Conservation (phyloP, 75 land plant species). For the Cunninghamia lanceolata region DNA sequence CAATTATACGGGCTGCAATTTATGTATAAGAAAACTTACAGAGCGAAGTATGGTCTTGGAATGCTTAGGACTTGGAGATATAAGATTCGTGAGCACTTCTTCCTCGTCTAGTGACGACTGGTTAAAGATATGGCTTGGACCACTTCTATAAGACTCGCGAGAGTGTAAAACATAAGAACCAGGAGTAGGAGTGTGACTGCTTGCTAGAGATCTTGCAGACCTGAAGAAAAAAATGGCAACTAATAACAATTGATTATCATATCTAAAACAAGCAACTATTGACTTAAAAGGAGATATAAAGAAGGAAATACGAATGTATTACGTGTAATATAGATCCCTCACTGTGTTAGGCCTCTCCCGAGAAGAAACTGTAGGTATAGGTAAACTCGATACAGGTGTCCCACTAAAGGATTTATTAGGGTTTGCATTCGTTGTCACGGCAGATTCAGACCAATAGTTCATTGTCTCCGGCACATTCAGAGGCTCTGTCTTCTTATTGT, state of each 20-base stretch:
- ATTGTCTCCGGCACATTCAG: background rate
- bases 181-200: slow-evolving; percentile 50
- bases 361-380: slow-evolving; percentile 27
- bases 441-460: background rate
- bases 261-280: background rate
- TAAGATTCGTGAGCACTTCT: slow-evolving; percentile 7
- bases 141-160: slow-evolving; percentile 9
- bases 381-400: slow-evolving; percentile 18
- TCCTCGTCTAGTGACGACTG: slow-evolving; percentile 21
- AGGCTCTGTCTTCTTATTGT: background rate
- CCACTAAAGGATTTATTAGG: background rate
- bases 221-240: slow-evolving; percentile 25
- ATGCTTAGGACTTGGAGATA: slow-evolving; percentile 13
- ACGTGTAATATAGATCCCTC: slow-evolving; percentile 49
- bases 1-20: background rate
- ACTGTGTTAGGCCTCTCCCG: slow-evolving; percentile 1
- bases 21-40: slow-evolving; percentile 17
- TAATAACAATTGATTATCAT: background rate
- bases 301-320: slow-evolving; percentile 5
- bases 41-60: slow-evolving; percentile 31
- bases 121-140: slow-evolving; percentile 1
- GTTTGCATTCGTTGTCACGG: background rate
- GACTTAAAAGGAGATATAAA: background rate
- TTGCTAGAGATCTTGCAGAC: slow-evolving; percentile 82
- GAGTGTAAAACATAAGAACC: slow-evolving; percentile 31